A percentile compares a stretch with the other conserved stretches of the same genome.
Conservation (phyloP, 306 rosid species). For the Canavalia gladiata region DNA sequence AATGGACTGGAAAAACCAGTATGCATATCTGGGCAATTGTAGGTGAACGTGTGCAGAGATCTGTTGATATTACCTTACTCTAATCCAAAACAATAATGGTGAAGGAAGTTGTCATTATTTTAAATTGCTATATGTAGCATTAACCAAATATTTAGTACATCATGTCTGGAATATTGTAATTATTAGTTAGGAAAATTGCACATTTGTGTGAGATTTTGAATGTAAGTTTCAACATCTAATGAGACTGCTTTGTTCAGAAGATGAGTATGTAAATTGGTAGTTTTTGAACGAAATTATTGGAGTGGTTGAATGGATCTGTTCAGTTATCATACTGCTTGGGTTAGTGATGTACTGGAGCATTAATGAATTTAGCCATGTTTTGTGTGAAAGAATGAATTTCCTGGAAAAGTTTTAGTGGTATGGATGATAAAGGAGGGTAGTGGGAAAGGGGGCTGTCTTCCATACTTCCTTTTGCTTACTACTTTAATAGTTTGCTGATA, state of each 20-base stretch:
- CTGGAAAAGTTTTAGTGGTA: not conserved
- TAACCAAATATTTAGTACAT: not conserved
- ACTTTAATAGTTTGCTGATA: not conserved
- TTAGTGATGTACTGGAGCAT: not conserved
- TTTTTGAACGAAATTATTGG: not conserved
- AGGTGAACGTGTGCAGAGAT: not conserved
- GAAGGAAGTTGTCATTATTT: not conserved
- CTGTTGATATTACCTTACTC: not conserved
- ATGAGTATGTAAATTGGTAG: not conserved
- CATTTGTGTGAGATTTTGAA: not conserved
- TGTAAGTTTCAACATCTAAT: not conserved
- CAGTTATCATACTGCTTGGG: not conserved
- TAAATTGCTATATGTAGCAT: not conserved
- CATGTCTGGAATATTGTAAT: not conserved
- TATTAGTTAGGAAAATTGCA: not conserved
- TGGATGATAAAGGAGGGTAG: not conserved
- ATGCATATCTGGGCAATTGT: not conserved
- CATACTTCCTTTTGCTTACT: not conserved
- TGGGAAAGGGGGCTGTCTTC: not conserved
- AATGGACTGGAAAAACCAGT: not conserved
- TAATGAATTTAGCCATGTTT: not conserved
- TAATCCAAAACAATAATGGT: not conserved
- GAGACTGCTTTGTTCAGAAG: not conserved
- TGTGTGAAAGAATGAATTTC: not conserved
- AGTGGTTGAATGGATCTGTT: conserved; percentile 14